Percentiles rank a stretch among this genome's conserved stretches.
phyloP scores from a whole-genome alignment of 1,284 basidiomycete genomes.

The Amylostereum chailletii region DNA sequence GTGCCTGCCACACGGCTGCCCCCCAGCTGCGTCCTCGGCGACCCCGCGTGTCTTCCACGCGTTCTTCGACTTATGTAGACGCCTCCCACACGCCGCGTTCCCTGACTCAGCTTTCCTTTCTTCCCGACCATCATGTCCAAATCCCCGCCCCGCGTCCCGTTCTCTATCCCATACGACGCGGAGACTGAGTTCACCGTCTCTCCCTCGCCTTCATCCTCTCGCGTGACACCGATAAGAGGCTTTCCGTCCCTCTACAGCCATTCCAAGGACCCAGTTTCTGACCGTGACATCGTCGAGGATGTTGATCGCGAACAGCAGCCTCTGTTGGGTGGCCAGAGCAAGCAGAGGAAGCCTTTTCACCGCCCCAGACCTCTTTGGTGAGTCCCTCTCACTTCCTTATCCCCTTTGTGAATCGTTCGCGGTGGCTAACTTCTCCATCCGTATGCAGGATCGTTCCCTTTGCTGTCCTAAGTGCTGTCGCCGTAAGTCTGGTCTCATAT shows the following conservation, averaged over 20 bases:
- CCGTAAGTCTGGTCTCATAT: constrained; percentile 26
- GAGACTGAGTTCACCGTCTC: constrained; percentile 8
- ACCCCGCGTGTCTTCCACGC: too few species aligned
- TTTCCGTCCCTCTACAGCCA: too few species aligned
- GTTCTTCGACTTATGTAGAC: too few species aligned
- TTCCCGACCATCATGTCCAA: too few species aligned
- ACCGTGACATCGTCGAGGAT: constrained; percentile 4
- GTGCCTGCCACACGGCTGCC: too few species aligned
- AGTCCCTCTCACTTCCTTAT: constrained; percentile 9
- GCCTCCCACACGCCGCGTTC: too few species aligned
- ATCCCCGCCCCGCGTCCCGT: background rate
- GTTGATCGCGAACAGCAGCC: constrained; percentile 21
- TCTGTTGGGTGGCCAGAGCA: constrained; percentile 17
- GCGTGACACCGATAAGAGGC: background rate
- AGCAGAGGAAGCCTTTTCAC: constrained; percentile 52
- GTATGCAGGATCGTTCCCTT: constrained; percentile 63
- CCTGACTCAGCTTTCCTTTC: too few species aligned
- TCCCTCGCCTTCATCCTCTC: constrained; percentile 9
- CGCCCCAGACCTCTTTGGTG: constrained; percentile 59
- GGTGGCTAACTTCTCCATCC: constrained; percentile 7
- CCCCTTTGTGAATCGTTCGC: constrained; percentile 3
- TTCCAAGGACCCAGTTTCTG: background rate
- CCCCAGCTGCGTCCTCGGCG: too few species aligned
- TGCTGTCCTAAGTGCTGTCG: constrained; percentile 53
- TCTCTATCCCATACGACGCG: constrained; percentile 4